Evolutionary conservation across 164 flowering plant species (phyloP).

Genomic region (Malania oleifera): DNA sequence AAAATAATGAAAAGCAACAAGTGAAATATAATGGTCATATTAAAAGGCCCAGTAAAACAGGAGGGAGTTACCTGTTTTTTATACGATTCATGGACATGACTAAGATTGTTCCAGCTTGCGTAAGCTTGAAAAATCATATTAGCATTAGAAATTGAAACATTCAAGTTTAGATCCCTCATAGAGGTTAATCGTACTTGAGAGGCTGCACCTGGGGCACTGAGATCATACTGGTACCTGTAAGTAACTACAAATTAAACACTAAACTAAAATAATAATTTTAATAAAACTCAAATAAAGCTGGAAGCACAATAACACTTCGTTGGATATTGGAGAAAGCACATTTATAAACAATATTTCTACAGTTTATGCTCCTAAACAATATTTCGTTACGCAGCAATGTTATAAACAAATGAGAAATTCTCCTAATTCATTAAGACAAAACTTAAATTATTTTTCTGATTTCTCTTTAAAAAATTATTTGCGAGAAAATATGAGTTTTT

Average conservation of each 20-base stretch:
- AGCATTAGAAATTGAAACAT: conserved; percentile 84
- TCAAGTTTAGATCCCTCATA: conserved; percentile 73
- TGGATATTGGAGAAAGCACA: no score
- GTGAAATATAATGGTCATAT: background rate
- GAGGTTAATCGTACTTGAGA: conserved; percentile 80
- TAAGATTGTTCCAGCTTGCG: conserved; percentile 89
- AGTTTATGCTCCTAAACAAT: no score
- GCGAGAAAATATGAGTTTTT: no score
- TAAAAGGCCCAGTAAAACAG: background rate
- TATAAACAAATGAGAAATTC: no score
- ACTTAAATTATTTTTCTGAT: no score
- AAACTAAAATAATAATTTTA: background rate
- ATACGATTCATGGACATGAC: conserved; percentile 43
- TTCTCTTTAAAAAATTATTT: no score
- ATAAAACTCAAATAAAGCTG: background rate
- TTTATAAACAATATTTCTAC: no score
- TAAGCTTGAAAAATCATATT: conserved; percentile 96
- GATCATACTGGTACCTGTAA: conserved; percentile 74
- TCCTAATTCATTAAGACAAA: no score
- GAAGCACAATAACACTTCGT: no score
- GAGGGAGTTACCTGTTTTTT: conserved; percentile 34
- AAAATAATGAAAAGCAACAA: background rate
- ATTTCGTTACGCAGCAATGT: no score
- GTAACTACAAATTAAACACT: conserved; percentile 3
- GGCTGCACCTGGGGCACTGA: conserved; percentile 58